A percentile compares a stretch with the other conserved stretches of the same genome.
These are phyloP conservation scores for Zopfia rhizophila DNA, from an alignment of 2,329 filamentous ascomycete genomes.

Conservation along the genomic window DNA sequence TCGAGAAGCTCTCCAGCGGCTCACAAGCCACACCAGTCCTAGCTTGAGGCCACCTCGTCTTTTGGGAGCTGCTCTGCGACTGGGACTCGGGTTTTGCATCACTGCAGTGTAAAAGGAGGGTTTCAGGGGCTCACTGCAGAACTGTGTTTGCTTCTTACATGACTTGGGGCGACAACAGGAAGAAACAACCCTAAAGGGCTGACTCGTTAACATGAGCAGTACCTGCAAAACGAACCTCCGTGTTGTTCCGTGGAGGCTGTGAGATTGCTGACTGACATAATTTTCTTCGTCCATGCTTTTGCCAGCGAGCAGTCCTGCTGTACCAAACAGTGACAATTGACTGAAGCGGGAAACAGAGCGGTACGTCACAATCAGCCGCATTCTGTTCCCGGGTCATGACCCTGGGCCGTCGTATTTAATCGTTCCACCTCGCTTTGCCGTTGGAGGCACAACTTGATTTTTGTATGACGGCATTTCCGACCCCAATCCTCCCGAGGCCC, in stretches of 20 bases:
- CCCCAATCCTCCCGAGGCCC: slow-evolving; percentile 5
- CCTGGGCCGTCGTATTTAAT: slow-evolving; percentile 14
- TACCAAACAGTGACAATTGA: slow-evolving; percentile 1
- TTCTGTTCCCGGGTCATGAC: slow-evolving; percentile 3
- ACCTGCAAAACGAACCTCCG: slow-evolving; percentile 9
- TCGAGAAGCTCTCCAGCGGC: too few species aligned
- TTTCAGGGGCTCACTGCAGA: slow-evolving; percentile 14
- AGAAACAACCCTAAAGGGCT: slow-evolving; percentile 24
- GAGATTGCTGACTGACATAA: too few species aligned
- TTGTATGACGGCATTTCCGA: slow-evolving; percentile 32
- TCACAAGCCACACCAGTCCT: too few species aligned
- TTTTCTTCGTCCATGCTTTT: too few species aligned
- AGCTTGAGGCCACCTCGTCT: too few species aligned
- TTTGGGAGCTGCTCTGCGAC: too few species aligned
- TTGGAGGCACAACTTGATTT: slow-evolving; percentile 17
- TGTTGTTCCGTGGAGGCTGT: slow-evolving; percentile 4
- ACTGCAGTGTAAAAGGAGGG: slow-evolving; percentile 5
- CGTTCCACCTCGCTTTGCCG: slow-evolving; percentile 12
- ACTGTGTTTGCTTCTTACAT: slow-evolving; percentile 19
- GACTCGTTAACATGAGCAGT: slow-evolving; percentile 33
- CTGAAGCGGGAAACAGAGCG: slow-evolving; percentile 16
- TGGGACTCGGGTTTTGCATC: too few species aligned
- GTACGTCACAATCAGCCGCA: slow-evolving; percentile 17
- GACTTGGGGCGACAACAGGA: slow-evolving; percentile 20
- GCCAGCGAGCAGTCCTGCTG: slow-evolving; percentile 18